Base-by-base conservation (phyloP, 441 rosid genomes). In the Codiaeum variegatum region DNA sequence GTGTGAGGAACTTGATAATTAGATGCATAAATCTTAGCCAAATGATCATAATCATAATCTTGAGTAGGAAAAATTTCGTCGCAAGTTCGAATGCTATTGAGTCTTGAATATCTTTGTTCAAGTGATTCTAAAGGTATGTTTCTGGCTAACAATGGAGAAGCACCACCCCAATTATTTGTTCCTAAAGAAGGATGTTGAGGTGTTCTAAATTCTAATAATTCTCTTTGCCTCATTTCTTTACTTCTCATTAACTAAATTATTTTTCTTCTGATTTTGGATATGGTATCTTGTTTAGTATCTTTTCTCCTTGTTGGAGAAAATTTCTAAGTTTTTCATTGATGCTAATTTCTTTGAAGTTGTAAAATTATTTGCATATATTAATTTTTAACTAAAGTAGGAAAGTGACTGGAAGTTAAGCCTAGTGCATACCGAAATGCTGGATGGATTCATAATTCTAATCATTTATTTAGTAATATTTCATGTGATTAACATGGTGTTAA, bases 151-250 rank as follows among this genome's bases (percentile, higher is more conserved):
- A 88, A 54, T 0, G 90, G 92, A 29, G 90, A 88, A 2, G 81
- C 82, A 49, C 85, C 86, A 0, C 92, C 92, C 90, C 92, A 85
- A 65, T 80, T 74, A 74, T 83, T 86, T 46, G 83, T 83, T 28
- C 89, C 89, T 38, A 69, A 42, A 56, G 88, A 82, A 18, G 89
- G 88, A 62, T 83, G 90, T n/a, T 83, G 87, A 7, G 90, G 90
- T 69, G 92, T 84, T 78, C 88, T 82, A 32, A 86, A 85, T 18
- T 77, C 85, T 69, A 64, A 16, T 5, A 82, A 3, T 55, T 76
- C 80, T 73, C 78, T 73, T 52, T 80, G 83, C 82, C 72, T 81
- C 88, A 81, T 83, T 60, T 68, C 42, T 6, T 9, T 38, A 44
- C 58, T 52, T 52, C 9, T 18, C 38, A 9, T 12, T 15, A 23